A percentile compares a stretch with the other conserved stretches of the same genome.
These are phyloP conservation scores for Malus orientalis DNA, from an alignment of 306 rosid genomes.

Conservation along the genomic window DNA sequence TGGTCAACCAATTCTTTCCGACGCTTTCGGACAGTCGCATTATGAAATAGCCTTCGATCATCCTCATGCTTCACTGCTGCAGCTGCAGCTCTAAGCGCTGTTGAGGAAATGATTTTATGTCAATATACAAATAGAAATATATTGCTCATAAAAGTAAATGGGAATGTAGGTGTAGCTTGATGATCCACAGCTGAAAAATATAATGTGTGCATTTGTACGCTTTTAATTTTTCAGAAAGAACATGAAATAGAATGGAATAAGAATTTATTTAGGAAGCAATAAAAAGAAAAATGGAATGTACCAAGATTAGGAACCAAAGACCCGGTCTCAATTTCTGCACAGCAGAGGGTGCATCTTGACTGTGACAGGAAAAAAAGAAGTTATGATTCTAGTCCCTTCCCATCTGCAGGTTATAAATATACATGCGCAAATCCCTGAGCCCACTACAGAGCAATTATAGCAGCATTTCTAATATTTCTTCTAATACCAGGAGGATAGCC, in stretches of 20 bases:
- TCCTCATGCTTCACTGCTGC: constrained; percentile 88
- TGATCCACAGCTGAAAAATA: not conserved
- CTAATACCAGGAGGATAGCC: constrained; percentile 16
- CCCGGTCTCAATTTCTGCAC: constrained; percentile 62
- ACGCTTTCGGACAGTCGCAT: constrained; percentile 85
- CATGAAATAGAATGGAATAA: not conserved
- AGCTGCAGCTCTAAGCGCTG: constrained; percentile 97
- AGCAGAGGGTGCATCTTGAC: constrained; percentile 90
- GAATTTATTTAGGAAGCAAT: not conserved
- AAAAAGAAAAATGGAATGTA: constrained; percentile 24
- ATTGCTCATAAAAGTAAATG: not conserved
- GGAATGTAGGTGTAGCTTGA: not conserved
- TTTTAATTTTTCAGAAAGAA: not conserved
- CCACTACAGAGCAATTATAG: not conserved
- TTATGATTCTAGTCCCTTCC: no score
- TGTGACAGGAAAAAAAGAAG: constrained; percentile 29
- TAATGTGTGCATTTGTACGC: not conserved
- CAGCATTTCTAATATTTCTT: not conserved
- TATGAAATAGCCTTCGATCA: constrained; percentile 84
- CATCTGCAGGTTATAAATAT: no score
- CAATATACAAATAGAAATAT: not conserved
- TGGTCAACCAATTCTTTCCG: constrained; percentile 88
- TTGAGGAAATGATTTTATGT: constrained; percentile 22
- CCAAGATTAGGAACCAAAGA: constrained; percentile 82
- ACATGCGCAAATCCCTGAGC: not conserved